Conservation (phyloP, 169 alveolate genomes). For the Besnoitia besnoiti region DNA sequence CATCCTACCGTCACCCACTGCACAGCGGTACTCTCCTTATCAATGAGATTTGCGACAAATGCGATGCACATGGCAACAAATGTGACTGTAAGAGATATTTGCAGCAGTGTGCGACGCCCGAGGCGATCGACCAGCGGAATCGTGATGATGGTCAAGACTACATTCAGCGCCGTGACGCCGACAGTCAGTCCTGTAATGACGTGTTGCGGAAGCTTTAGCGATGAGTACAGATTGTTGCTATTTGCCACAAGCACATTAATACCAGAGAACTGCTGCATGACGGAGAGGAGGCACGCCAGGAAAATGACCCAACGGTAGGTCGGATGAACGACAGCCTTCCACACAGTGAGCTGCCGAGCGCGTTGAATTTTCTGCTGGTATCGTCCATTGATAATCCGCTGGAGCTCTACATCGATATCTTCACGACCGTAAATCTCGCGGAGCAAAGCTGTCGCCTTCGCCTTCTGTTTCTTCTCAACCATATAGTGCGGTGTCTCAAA, state of each 20-base stretch:
- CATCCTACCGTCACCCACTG: conserved; percentile 66
- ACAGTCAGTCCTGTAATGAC: conserved; percentile 74
- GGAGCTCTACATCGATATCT: conserved; percentile 58
- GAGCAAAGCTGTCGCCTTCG: conserved; percentile 56
- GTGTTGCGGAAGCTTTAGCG: conserved; percentile 58
- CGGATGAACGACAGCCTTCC: conserved; percentile 54
- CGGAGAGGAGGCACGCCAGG: conserved; percentile 77
- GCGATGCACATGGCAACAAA: conserved; percentile 72
- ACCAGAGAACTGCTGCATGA: conserved; percentile 86
- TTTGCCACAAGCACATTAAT: conserved; percentile 83
- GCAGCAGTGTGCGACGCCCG: conserved; percentile 82
- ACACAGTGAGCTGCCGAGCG: conserved; percentile 43
- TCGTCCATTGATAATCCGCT: conserved; percentile 19
- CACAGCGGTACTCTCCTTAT: conserved; percentile 34
- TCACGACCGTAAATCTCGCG: conserved; percentile 40
- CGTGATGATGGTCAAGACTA: conserved; percentile 76
- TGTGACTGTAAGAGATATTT: conserved; percentile 65
- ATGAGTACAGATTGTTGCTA: conserved; percentile 80
- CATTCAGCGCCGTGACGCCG: conserved; percentile 71
- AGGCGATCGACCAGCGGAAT: conserved; percentile 78
- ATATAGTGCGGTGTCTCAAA: conserved; percentile 72
- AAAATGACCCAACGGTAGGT: conserved; percentile 78
- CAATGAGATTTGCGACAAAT: conserved; percentile 55
- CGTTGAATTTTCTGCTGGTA: conserved; percentile 47
- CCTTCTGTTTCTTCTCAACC: conserved; percentile 59